Conservation (phyloP, 2,329 filamentous ascomycete species). For the Eurotiales sp. region DNA sequence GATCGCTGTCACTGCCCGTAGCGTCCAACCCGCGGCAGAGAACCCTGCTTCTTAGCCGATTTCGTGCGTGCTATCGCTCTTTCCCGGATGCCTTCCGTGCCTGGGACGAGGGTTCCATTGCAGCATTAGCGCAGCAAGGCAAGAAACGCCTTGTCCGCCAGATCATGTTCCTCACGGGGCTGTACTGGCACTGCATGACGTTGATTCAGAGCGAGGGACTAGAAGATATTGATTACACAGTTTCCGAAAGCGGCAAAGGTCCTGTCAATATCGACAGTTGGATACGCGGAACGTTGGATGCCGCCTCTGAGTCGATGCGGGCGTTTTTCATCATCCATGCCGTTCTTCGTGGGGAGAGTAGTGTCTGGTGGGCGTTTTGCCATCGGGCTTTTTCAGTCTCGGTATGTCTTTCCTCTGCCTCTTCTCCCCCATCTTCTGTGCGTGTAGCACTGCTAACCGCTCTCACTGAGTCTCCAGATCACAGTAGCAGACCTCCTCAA, state of each 20-base stretch:
- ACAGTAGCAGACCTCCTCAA: conserved; percentile 12
- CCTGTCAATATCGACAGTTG: conserved; percentile 3
- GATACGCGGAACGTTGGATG: conserved; percentile 12
- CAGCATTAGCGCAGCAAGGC: conserved; percentile 1
- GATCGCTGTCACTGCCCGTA: conserved; percentile 13
- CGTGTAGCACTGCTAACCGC: not conserved
- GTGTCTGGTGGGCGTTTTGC: conserved; percentile 16
- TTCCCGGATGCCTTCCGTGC: conserved; percentile 15
- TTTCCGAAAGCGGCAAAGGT: not conserved
- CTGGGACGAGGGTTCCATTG: conserved; percentile 12
- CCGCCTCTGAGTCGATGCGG: conserved; percentile 12
- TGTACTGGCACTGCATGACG: conserved; percentile 15
- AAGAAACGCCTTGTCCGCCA: conserved; percentile 13
- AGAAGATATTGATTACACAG: not conserved
- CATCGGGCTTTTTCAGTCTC: conserved; percentile 15
- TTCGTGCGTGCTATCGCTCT: conserved; percentile 12
- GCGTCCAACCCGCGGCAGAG: conserved; percentile 13
- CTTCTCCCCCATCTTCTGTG: not conserved
- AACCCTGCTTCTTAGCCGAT: conserved; percentile 5
- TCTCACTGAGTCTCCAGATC: conserved; percentile 2
- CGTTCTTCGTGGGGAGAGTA: conserved; percentile 12
- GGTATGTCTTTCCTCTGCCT: not conserved
- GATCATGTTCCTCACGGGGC: conserved; percentile 14
- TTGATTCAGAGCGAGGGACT: conserved; percentile 13
- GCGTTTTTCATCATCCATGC: conserved; percentile 14